Evolutionary conservation across 1,284 basidiomycete species (phyloP), one percentile per base, ranked within the genome.

Genomic region (Cronartium quercuum): DNA sequence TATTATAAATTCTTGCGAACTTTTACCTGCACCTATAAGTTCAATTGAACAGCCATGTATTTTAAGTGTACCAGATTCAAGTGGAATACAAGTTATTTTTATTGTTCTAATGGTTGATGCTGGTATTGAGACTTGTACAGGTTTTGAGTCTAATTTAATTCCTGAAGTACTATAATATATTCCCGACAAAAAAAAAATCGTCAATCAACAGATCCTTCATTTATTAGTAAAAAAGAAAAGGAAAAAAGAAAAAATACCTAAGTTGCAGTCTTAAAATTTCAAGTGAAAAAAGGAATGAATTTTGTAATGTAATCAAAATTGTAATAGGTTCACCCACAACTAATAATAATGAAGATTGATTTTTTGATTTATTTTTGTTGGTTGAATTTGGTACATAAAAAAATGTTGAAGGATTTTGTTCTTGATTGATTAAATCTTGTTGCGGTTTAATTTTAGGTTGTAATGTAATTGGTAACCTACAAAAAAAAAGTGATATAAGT

Each of bases 271-370:
- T 63, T 29, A 38, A 55, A 24, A 71, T 44, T 34, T 63, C 68
- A n/a, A 71, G 47, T 44, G 63, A 60, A 35, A 71, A 63, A 34
- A 61, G 51, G 42, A 71, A 42, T 37, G 68, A 47, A 37, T 71
- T 71, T 44, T 71, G 68, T 55, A 64, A 44, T 24, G 68, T 71
- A 15, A 71, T 51, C n/a, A 64, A 51, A 15, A 71, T 44, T 21
- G 38, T 35, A 34, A 71, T 38, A 18, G 61, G 41, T 61, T 71
- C 68, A 29, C 57, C 44, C 47, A 29, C 47, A 15, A 71, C 68
- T 42, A 71, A 40, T 55, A 41, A 58, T 12, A 68, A 29, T 13
- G 57, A 68, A 21, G 44, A 38, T 35, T 51, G 44, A 29, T 34
- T n/a, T 44, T 51, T 51, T 18, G 47, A 42, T 55, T 55, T 66